phyloP scores from a whole-genome alignment of 2,329 filamentous ascomycete genomes.

The Gliomastix tumulicola region DNA sequence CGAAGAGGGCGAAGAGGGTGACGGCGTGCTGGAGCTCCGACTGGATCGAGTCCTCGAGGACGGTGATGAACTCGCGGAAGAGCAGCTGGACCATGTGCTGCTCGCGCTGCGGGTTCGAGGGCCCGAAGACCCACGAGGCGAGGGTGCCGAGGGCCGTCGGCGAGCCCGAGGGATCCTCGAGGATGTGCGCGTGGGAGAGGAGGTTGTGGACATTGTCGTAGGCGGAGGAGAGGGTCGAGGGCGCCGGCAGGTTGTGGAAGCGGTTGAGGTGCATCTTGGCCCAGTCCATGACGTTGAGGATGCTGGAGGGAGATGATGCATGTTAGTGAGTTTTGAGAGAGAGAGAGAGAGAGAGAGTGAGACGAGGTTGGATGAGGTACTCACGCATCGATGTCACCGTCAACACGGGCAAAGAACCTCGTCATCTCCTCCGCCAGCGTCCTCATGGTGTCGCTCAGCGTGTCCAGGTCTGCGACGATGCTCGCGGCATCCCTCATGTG shows the following conservation, averaged over 20 bases:
- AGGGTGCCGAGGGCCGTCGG: conserved; percentile 65
- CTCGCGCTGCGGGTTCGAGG: conserved; percentile 74
- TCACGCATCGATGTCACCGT: conserved; percentile 82
- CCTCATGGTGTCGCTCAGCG: conserved; percentile 79
- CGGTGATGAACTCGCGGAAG: conserved; percentile 74
- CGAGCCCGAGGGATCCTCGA: conserved; percentile 44
- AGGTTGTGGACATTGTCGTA: conserved; percentile 81
- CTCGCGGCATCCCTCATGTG: conserved; percentile 87
- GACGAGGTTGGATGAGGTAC: conserved; percentile 11
- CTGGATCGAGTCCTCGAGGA: conserved; percentile 84
- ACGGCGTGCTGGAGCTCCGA: conserved; percentile 76
- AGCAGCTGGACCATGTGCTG: conserved; percentile 76
- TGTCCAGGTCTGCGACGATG: conserved; percentile 81
- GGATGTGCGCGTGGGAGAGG: conserved; percentile 56
- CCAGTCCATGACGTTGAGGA: conserved; percentile 96
- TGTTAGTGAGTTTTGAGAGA: conserved; percentile 2
- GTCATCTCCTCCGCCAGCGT: conserved; percentile 79
- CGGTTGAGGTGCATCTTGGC: conserved; percentile 75
- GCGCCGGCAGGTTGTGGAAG: conserved; percentile 53
- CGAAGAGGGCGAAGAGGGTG: conserved; percentile 81
- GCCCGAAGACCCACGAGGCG: conserved; percentile 69
- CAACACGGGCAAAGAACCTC: conserved; percentile 87
- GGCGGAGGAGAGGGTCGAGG: conserved; percentile 53
- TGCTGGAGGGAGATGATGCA: conserved; percentile 37
- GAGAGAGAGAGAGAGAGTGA: conserved; percentile 1